Base-by-base conservation (phyloP, 345 rosid species). In the Eucalyptus rudis region DNA sequence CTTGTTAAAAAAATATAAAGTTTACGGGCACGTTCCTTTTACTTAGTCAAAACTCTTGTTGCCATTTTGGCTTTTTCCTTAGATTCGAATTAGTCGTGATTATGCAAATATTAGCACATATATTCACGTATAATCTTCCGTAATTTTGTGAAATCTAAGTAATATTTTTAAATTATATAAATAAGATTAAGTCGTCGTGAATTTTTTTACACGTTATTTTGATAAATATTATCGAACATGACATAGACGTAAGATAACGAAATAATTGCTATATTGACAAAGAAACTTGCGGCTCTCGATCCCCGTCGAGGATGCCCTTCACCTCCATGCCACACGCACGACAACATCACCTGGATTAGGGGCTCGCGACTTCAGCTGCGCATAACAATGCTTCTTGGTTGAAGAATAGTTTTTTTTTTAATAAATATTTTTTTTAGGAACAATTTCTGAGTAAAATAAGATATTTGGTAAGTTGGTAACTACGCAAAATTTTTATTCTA, bases 151-250 rank as follows among this genome's bases (percentile, higher is more conserved):
- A 33, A 9, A 33, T 68, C 9, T 68, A 16, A 68, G 17, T 33
- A 68, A 68, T 31, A 31, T 17, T 31, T 17, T 10, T 8, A 68
- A 33, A 33, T 68, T 6, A 68, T 19, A 9, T 10, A 16, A 3
- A 1, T 24, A 10, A 9, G 4, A 3, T 24, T 24, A 24, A 13
- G 13, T 24, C 13, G 3, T 56, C 1, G 1, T 24, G 1, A 22
- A 24, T 0, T 62, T 62, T 13, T 62, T 27, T 52, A 3, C 20
- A 7, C 4, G 25, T 2, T 20, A 52, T 20, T 52, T 52, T 20
- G 10, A 52, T 7, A 52, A 17, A 52, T 19, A 19, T 3, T 9
- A 52, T 1, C 0, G 4, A 19, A 52, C 2, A 8, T 31, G 8
- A 8, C 4, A 33, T 8, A 13, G 3, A 31, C 3, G 8, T 17